phyloP scores from a whole-genome alignment of 345 rosid genomes.

The Luvunga scandens region DNA sequence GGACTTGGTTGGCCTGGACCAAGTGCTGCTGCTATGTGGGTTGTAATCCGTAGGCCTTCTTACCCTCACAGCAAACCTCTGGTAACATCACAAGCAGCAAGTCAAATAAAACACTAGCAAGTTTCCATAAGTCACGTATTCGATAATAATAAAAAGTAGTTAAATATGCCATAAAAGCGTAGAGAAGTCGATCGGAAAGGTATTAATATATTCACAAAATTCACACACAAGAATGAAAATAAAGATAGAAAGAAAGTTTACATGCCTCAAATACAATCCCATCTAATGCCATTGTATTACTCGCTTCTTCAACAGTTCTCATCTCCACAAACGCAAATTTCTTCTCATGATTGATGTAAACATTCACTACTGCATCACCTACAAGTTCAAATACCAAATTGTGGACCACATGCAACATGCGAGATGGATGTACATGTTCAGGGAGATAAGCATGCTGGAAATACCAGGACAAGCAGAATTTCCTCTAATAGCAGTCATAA shows the following conservation, averaged over 20 bases:
- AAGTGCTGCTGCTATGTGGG: slow-evolving; percentile 50
- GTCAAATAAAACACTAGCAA: not conserved
- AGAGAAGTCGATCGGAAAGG: not conserved
- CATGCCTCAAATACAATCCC: slow-evolving; percentile 41
- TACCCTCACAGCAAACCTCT: slow-evolving; percentile 55
- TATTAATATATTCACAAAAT: not conserved
- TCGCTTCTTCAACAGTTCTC: slow-evolving; percentile 46
- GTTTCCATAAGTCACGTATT: not conserved
- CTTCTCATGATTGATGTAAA: slow-evolving; percentile 43
- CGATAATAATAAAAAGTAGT: not conserved
- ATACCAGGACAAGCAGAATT: slow-evolving; percentile 55
- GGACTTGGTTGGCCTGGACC: slow-evolving; percentile 56
- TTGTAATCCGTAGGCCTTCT: slow-evolving; percentile 54
- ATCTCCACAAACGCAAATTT: slow-evolving; percentile 49
- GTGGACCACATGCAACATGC: not conserved
- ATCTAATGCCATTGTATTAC: slow-evolving; percentile 43
- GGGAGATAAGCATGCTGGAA: not conserved
- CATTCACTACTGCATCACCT: slow-evolving; percentile 50
- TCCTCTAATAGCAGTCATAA: slow-evolving; percentile 51
- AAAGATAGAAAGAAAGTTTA: not conserved
- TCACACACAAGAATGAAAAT: not conserved
- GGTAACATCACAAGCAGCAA: slow-evolving; percentile 7
- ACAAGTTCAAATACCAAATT: slow-evolving; percentile 4
- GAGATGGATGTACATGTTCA: not conserved
- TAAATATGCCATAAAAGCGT: not conserved